Conservation (phyloP, 2,329 filamentous ascomycete genomes). For the Tolypocladium album region DNA sequence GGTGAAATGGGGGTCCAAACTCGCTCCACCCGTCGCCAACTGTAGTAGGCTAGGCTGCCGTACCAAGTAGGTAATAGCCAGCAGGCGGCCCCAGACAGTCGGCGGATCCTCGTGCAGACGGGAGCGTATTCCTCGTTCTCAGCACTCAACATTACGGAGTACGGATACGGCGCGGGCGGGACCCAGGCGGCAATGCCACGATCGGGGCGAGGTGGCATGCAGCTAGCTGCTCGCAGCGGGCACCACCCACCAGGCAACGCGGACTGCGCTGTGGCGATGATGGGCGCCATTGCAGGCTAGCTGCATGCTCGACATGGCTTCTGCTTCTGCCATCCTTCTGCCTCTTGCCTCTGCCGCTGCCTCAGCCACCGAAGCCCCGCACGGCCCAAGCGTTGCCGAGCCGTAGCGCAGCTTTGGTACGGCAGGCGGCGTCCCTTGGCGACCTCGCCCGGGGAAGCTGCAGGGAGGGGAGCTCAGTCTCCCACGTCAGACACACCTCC, state of each 20-base stretch:
- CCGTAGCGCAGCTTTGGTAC: background rate
- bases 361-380: background rate
- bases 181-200: background rate
- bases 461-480: background rate
- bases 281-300: too few species aligned
- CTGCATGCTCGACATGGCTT: too few species aligned
- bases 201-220: too few species aligned
- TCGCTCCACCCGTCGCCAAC: background rate
- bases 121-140: too few species aligned
- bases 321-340: background rate
- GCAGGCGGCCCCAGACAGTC: too few species aligned
- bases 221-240: too few species aligned
- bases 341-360: background rate
- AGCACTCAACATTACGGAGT: too few species aligned
- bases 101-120: too few species aligned
- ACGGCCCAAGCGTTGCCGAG: slow-evolving; percentile 2
- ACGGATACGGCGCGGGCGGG: background rate
- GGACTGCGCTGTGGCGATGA: too few species aligned
- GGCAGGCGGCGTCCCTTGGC: background rate
- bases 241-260: too few species aligned
- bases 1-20: background rate
- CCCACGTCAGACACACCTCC: background rate
- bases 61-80: too few species aligned
- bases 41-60: background rate
- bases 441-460: background rate